Base-by-base conservation (phyloP, 768 basidiomycete species). In the Suillus brevipes region DNA sequence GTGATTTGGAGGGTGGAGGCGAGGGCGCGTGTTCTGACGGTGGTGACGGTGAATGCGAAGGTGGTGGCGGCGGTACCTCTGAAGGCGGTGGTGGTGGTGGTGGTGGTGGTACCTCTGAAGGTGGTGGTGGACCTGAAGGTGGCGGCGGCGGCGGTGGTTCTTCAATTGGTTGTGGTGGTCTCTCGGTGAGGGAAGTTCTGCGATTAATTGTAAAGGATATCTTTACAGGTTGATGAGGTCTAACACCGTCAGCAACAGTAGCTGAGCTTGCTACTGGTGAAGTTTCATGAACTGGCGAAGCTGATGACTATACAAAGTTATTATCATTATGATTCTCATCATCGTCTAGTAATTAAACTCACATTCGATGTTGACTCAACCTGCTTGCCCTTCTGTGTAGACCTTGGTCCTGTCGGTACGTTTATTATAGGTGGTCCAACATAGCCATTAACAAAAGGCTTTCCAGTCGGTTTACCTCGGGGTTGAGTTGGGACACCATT, bases 391-490 rank as follows among this genome's bases (percentile, higher is more conserved):
- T 82, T 82, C 70, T 78, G 76, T 57, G 75, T 62, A 61, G 67
- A 69, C 70, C 75, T 73, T 62, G 78, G 74, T n/a, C 74, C 72
- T 38, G 74, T 72, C 25, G 78, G 75, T 67, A 75, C 66, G 45
- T 70, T 68, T 66, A 69, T 64, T 65, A 69, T 58, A 37, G 25
- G 73, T 65, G 70, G 72, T 14, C 62, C 67, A 34, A 69, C 64
- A 63, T 80, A 77, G 16, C 83, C 84, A 64, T 86, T 85, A 64
- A 78, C 70, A 56, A 80, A 74, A 58, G 78, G 73, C 71, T 86
- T 86, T 59, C 80, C 47, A 10, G 65, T 16, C 36, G 74, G 50
- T 78, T 69, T 64, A 68, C 67, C 28, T 65, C 72, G 69, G 63
- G 73, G 62, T 60, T 72, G 72, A 57, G 64, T 63, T 64, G 75